These are phyloP conservation scores for Sugiyamaella sp. DNA, from an alignment of 1,139 yeast genomes.

Conservation along the genomic window DNA sequence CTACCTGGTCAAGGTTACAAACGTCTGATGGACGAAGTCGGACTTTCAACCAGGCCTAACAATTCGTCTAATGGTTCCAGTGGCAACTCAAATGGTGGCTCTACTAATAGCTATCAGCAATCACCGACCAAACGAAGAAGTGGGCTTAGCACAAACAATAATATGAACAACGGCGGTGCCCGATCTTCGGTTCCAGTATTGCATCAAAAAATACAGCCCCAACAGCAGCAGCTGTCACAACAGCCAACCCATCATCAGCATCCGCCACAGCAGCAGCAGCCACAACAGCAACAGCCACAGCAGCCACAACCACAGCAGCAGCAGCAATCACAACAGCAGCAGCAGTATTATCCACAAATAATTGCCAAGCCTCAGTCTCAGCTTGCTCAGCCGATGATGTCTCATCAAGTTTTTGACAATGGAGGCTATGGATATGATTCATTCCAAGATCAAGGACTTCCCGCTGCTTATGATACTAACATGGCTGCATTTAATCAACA, in stretches of 20 bases:
- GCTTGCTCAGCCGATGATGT: constrained; percentile 19
- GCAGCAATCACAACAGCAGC: constrained; percentile 15
- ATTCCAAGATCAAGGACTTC: not conserved
- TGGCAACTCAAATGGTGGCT: not conserved
- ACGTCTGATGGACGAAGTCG: constrained; percentile 90
- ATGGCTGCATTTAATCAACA: constrained; percentile 21
- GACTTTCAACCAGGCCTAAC: constrained; percentile 46
- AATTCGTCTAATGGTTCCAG: constrained; percentile 4
- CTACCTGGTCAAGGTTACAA: constrained; percentile 72
- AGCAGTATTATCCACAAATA: constrained; percentile 19
- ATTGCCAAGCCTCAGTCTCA: constrained; percentile 14
- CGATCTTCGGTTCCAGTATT: not conserved
- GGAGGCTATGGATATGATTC: constrained; percentile 11
- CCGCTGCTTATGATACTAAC: constrained; percentile 5
- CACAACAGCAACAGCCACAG: not conserved
- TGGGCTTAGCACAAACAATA: constrained; percentile 5
- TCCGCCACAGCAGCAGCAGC: constrained; percentile 8
- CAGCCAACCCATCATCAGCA: not conserved
- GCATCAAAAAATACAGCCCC: constrained; percentile 8
- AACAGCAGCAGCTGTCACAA: not conserved
- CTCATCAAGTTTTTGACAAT: constrained; percentile 2
- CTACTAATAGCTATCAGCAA: constrained; percentile 3
- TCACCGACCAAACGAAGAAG: constrained; percentile 13
- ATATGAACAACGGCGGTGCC: constrained; percentile 2
- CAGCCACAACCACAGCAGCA: not conserved